phyloP scores from a whole-genome alignment of 441 rosid genomes.

The Populus hybrid region DNA sequence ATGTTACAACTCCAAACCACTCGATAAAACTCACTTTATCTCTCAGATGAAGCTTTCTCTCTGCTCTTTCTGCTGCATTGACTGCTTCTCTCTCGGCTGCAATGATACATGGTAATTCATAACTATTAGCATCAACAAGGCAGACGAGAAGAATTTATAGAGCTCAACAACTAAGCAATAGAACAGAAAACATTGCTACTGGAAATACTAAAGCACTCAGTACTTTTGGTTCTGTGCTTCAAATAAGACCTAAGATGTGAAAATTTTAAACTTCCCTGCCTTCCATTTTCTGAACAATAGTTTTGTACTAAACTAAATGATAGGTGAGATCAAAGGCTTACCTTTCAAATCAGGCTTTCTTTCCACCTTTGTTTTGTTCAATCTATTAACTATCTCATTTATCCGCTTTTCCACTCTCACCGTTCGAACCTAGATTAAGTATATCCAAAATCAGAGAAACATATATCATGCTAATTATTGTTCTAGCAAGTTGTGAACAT shows the following conservation, averaged over 20 bases:
- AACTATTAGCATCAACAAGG: constrained; percentile 4
- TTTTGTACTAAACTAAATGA: background rate
- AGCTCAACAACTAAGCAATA: background rate
- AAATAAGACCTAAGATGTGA: background rate
- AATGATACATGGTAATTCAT: constrained; percentile 8
- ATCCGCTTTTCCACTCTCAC: constrained; percentile 90
- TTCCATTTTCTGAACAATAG: background rate
- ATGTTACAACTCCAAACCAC: background rate
- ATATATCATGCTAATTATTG: background rate
- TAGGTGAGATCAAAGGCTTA: constrained; percentile 15
- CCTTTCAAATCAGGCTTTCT: constrained; percentile 92
- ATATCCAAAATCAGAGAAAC: constrained; percentile 15
- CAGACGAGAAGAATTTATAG: background rate
- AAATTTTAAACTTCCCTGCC: background rate
- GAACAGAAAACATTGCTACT: background rate
- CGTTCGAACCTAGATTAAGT: constrained; percentile 60
- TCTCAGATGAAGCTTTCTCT: constrained; percentile 76
- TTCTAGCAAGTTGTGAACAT: background rate
- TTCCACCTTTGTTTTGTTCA: constrained; percentile 91
- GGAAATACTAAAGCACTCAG: background rate
- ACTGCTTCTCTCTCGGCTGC: constrained; percentile 95
- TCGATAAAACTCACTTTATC: constrained; percentile 58
- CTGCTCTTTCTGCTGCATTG: constrained; percentile 83
- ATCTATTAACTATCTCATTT: constrained; percentile 84
- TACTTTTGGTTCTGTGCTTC: background rate